A percentile compares a stretch with the other conserved stretches of the same genome.
Evolutionary conservation across 176 grass and related monocot species (phyloP).

Genomic region (Dendrocalamus sinicus): DNA sequence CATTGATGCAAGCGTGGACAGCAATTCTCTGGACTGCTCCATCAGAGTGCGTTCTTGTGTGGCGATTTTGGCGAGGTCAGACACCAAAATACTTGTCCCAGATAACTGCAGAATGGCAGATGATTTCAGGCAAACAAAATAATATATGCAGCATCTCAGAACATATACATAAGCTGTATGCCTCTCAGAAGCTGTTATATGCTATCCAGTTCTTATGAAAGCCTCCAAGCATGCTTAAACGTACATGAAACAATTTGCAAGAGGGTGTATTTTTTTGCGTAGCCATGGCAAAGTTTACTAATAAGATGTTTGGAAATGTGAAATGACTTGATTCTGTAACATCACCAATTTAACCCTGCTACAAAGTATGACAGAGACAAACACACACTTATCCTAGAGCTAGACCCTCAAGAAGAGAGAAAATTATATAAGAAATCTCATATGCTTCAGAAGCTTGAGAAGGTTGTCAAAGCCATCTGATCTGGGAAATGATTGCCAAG

Average conservation of each 20-base stretch:
- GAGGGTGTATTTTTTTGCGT: neutral
- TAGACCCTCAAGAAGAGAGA: neutral
- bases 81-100: slow-evolving; percentile 80
- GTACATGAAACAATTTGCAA: neutral
- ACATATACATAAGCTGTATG: neutral
- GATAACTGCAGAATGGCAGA: slow-evolving; percentile 58
- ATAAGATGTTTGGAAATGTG: neutral
- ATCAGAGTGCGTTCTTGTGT: slow-evolving; percentile 66
- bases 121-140: slow-evolving; percentile 22
- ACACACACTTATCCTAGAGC: slow-evolving; percentile 5
- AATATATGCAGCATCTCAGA: slow-evolving; percentile 18
- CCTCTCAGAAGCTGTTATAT: neutral
- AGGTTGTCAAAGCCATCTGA: slow-evolving; percentile 22
- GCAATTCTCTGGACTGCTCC: slow-evolving; percentile 88
- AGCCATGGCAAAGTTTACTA: neutral
- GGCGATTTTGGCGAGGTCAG: slow-evolving; percentile 77
- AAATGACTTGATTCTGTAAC: neutral
- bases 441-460: slow-evolving; percentile 18
- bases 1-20: slow-evolving; percentile 77
- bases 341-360: slow-evolving; percentile 14
- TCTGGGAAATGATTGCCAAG: slow-evolving; percentile 5
- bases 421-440: neutral
- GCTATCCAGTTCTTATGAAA: neutral
- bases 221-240: neutral
- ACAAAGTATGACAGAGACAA: neutral